phyloP scores from a whole-genome alignment of 2,329 filamentous ascomycete genomes.

The Penicillium sp. region DNA sequence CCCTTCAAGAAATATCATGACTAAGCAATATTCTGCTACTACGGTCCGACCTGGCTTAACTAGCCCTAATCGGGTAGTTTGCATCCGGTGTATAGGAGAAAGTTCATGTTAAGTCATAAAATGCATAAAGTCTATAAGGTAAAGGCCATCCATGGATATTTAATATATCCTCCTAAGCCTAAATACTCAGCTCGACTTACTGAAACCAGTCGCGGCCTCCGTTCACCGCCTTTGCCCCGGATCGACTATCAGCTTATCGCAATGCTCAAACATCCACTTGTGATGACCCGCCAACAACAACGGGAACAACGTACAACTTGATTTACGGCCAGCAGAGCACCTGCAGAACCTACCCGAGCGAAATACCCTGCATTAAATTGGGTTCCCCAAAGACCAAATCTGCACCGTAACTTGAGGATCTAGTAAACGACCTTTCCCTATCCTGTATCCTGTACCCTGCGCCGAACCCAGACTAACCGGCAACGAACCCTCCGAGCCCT shows the following conservation, averaged over 20 bases:
- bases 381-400: too few relatives aligned
- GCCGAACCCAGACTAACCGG: neutral
- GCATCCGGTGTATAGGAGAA: neutral
- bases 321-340: neutral
- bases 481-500: slow-evolving; percentile 5
- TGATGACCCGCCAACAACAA: neutral
- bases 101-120: neutral
- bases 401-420: neutral
- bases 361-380: neutral
- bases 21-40: slow-evolving; percentile 10
- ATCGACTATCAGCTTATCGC: slow-evolving; percentile 12
- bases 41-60: neutral
- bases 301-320: neutral
- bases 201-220: neutral
- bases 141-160: neutral
- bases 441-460: neutral
- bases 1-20: neutral
- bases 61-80: neutral
- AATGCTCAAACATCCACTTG: neutral
- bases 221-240: slow-evolving; percentile 9
- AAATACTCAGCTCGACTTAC: neutral
- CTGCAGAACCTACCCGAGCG: too few relatives aligned
- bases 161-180: neutral
- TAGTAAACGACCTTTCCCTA: neutral
- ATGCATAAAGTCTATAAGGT: neutral